Percentiles rank a stretch among this genome's conserved stretches.
phyloP scores from a whole-genome alignment of 2,329 filamentous ascomycete genomes.

The Aspergillus sp. region DNA sequence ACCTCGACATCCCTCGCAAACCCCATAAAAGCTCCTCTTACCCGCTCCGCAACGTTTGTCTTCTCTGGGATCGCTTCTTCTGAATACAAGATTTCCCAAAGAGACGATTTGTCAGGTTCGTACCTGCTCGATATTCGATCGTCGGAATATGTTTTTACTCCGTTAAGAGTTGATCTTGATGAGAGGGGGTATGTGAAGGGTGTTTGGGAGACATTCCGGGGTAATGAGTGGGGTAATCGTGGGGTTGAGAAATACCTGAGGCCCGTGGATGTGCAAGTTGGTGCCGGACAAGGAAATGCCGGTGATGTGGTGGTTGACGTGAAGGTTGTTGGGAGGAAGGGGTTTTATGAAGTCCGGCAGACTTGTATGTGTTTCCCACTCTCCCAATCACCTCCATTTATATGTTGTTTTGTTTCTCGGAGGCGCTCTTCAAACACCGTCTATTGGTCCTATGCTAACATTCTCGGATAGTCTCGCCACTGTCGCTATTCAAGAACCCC shows the following conservation, averaged over 20 bases:
- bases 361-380: conserved; percentile 62
- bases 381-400: background rate
- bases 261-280: conserved; percentile 11
- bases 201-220: conserved; percentile 82
- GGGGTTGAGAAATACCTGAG: conserved; percentile 54
- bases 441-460: background rate
- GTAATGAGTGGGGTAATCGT: conserved; percentile 86
- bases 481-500: conserved; percentile 84
- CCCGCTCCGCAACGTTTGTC: conserved; percentile 67
- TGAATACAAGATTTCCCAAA: background rate
- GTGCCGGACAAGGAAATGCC: background rate
- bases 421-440: too few species aligned
- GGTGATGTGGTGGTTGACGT: conserved; percentile 58
- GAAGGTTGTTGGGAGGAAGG: conserved; percentile 62
- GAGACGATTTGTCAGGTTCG: conserved; percentile 42
- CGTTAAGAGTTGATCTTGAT: conserved; percentile 70
- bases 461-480: conserved; percentile 63
- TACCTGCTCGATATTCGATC: conserved; percentile 83
- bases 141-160: conserved; percentile 71
- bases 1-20: conserved; percentile 41
- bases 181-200: conserved; percentile 52
- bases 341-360: conserved; percentile 73
- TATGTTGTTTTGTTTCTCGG: conserved; percentile 5
- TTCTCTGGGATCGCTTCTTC: conserved; percentile 63
- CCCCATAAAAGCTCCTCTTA: conserved; percentile 61